Evolutionary conservation across 768 basidiomycete genomes (phyloP).

Genomic region (Hirschioporus abietinus): DNA sequence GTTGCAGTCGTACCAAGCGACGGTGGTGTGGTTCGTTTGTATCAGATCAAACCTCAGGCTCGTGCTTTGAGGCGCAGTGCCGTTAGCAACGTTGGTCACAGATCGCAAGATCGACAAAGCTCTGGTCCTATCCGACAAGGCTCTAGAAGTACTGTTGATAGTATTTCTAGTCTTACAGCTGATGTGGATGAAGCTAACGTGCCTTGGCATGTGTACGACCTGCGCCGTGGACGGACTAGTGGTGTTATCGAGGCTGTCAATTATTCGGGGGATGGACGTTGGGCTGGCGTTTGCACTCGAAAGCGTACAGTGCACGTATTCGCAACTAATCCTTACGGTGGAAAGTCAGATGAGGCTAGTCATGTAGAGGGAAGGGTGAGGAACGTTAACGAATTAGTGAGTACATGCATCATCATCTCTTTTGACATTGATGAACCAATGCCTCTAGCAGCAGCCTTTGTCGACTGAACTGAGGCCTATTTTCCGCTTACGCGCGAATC

Average conservation of each 20-base stretch:
- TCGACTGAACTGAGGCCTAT: conserved; percentile 53
- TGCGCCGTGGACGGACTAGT: conserved; percentile 66
- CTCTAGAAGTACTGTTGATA: neutral
- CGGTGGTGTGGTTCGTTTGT: conserved; percentile 49
- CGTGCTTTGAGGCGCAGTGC: conserved; percentile 15
- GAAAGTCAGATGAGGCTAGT: conserved; percentile 54
- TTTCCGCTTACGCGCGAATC: conserved; percentile 41
- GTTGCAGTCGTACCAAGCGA: conserved; percentile 48
- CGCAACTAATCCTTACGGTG: conserved; percentile 72
- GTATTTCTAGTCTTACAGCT: neutral
- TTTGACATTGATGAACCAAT: neutral
- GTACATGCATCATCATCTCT: conserved; percentile 15
- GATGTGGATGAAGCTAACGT: conserved; percentile 6
- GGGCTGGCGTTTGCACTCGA: conserved; percentile 62
- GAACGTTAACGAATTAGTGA: conserved; percentile 47
- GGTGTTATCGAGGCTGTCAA: conserved; percentile 53
- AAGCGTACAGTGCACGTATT: conserved; percentile 69
- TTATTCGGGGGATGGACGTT: conserved; percentile 56
- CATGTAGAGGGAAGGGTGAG: conserved; percentile 54
- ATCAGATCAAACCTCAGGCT: conserved; percentile 31
- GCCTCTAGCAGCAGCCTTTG: conserved; percentile 37
- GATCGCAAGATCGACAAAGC: neutral
- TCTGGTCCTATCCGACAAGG: neutral
- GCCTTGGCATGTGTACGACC: conserved; percentile 59
- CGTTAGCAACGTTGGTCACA: neutral